Conservation (phyloP, 1,284 basidiomycete genomes). For the Athelia sp. region DNA sequence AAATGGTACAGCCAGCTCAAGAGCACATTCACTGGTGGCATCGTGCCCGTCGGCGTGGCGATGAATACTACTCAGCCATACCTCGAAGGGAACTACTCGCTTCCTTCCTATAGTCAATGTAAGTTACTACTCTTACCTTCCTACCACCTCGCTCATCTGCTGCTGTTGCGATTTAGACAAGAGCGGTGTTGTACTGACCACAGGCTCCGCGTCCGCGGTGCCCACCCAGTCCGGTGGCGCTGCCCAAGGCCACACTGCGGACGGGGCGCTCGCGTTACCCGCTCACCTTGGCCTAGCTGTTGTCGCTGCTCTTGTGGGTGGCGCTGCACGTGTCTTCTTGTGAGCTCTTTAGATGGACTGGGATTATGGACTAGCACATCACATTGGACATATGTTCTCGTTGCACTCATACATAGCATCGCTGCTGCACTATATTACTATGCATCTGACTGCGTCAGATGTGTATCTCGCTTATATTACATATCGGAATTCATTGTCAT, state of each 20-base stretch:
- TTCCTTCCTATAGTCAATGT: slow-evolving; percentile 43
- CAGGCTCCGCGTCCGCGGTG: too few relatives aligned
- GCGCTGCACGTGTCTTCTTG: not conserved
- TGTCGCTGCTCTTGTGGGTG: not conserved
- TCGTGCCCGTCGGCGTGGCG: slow-evolving; percentile 45
- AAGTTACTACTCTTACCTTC: not conserved
- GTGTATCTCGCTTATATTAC: too few relatives aligned
- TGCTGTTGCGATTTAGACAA: too few relatives aligned
- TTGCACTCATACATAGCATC: too few relatives aligned
- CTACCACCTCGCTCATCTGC: too few relatives aligned
- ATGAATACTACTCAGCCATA: slow-evolving; percentile 44
- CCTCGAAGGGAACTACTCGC: slow-evolving; percentile 33
- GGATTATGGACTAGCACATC: not conserved
- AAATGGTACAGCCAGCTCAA: slow-evolving; percentile 36
- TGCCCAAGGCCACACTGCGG: not conserved
- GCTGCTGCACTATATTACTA: too few relatives aligned
- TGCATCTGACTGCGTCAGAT: too few relatives aligned
- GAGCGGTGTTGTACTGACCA: too few relatives aligned
- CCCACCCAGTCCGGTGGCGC: not conserved
- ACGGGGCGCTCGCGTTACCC: not conserved
- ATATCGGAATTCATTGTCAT: too few relatives aligned
- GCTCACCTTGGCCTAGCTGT: too few relatives aligned
- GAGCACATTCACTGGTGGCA: slow-evolving; percentile 32
- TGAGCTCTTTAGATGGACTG: not conserved
- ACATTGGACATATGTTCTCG: too few relatives aligned